These are phyloP conservation scores for Rhamnella rubrinervis DNA, from an alignment of 331 rosid species.

Conservation along the genomic window DNA sequence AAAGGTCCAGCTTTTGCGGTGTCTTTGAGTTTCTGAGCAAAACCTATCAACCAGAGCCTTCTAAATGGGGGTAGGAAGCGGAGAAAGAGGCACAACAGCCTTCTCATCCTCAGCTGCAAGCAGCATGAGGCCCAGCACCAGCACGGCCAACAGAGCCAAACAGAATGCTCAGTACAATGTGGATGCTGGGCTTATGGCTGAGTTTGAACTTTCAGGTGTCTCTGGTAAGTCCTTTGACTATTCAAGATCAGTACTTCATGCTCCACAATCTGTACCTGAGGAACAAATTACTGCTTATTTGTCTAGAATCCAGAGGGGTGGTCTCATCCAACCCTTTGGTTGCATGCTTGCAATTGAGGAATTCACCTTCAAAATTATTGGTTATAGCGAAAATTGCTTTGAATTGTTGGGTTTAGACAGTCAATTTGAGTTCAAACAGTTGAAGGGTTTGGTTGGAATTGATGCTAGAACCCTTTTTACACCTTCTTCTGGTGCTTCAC, in stretches of 20 bases:
- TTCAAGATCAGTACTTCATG: conserved; percentile 40
- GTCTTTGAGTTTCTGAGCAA: conserved; percentile 9
- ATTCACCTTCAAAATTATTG: conserved; percentile 48
- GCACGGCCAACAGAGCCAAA: conserved; percentile 23
- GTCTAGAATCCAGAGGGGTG: conserved; percentile 75
- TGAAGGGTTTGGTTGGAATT: conserved; percentile 45
- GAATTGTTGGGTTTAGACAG: conserved; percentile 49
- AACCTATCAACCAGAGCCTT: not conserved
- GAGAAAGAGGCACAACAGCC: conserved; percentile 36
- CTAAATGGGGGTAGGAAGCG: conserved; percentile 38
- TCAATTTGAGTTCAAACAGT: conserved; percentile 17
- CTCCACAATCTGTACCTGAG: conserved; percentile 56
- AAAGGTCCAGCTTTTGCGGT: not conserved
- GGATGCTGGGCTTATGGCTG: conserved; percentile 62
- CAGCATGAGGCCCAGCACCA: conserved; percentile 44
- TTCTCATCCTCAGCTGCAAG: conserved; percentile 59
- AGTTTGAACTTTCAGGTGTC: conserved; percentile 56
- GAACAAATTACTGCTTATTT: conserved; percentile 58
- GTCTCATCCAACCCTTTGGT: conserved; percentile 71
- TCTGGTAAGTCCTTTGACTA: conserved; percentile 73
- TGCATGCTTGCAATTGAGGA: conserved; percentile 73
- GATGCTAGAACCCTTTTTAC: conserved; percentile 67
- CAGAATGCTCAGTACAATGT: conserved; percentile 54
- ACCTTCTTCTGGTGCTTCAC: conserved; percentile 57
- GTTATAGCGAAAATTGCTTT: conserved; percentile 69